These are phyloP conservation scores for Cylindrodendrum hubeiense DNA, from an alignment of 2,329 filamentous ascomycete genomes.

Conservation along the genomic window DNA sequence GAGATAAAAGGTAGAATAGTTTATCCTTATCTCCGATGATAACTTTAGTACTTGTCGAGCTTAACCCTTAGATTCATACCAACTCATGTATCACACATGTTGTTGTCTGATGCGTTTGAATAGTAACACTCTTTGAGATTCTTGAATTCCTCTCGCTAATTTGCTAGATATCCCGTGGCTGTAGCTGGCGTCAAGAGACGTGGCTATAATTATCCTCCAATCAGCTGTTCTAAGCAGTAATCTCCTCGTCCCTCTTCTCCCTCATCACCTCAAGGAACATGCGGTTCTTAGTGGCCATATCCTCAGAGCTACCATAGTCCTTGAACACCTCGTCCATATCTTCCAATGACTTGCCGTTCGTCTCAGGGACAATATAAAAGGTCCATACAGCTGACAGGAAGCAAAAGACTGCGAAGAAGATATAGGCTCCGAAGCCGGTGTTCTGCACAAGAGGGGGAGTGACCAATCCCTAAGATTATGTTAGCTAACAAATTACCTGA, in stretches of 20 bases:
- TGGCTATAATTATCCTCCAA: neutral
- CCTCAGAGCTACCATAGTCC: slow-evolving; percentile 25
- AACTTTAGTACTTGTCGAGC: no score
- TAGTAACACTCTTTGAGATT: no score
- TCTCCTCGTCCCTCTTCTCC: slow-evolving; percentile 15
- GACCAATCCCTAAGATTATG: slow-evolving; percentile 56
- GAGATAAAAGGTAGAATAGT: no score
- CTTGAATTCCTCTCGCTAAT: no score
- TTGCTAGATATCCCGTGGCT: no score
- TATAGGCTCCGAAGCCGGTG: slow-evolving; percentile 61
- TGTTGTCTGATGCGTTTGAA: no score
- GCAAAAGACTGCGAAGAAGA: slow-evolving; percentile 70
- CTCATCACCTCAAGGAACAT: slow-evolving; percentile 21
- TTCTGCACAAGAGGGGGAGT: slow-evolving; percentile 61
- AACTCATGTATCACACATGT: no score
- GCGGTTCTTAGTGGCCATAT: slow-evolving; percentile 26
- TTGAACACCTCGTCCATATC: slow-evolving; percentile 60
- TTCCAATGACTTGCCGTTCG: slow-evolving; percentile 64
- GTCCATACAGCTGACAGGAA: slow-evolving; percentile 65
- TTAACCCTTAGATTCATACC: no score
- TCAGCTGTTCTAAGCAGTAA: neutral
- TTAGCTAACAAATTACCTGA: neutral
- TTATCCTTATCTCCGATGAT: no score
- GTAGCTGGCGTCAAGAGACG: no score
- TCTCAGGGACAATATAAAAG: slow-evolving; percentile 67